Base-by-base conservation (phyloP, 2,329 filamentous ascomycete species). In the Hirsutella minnesotensis region DNA sequence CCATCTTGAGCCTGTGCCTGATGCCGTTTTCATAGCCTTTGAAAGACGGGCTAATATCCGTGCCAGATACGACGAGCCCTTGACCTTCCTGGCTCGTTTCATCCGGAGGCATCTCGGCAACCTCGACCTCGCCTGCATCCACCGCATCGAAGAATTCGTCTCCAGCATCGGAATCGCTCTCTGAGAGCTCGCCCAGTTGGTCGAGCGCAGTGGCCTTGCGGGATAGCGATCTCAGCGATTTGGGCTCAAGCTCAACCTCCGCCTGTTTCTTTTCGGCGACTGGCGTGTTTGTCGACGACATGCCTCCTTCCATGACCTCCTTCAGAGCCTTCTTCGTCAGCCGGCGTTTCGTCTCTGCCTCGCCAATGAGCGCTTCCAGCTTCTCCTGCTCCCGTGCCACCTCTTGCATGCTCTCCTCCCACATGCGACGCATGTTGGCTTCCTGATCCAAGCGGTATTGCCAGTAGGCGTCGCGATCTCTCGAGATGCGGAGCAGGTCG, bases 381-480 rank as follows among this genome's bases (percentile, higher is more conserved):
- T 88, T 77, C 62, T 96, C 92, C 54, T 98, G 92, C 60, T 98
- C 92, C 44, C 79, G 81, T 16, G 89, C 92, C n/a, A 98, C 84
- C 54, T 89, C 81, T 9, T 92, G 88, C 92, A 98, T 95, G 63
- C 89, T 96, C 56, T 98, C 92, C 64, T 98, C 92, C 92, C 92
- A 98, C 79, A 98, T 86, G 46, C 86, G 82, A 31, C 92, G 80
- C 65, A 96, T 83, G 58, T 95, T 86, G 36, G 82, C 81, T 65
- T 98, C 92, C 42, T 88, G 82, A 52, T 95, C 89, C 34, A 98
- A 70, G 13, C 89, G 81, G 58, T 94, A 94, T 61, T 96, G 90
- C 92, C 92, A 98, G 60, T 94, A 95, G 1, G 87, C 81, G 62
- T 98, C 92, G 41, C 94, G 83, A 57, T 98, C 92, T 54, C 85